Base-by-base conservation (phyloP, 208 protist genomes). In the Trypanosoma boissoni region DNA sequence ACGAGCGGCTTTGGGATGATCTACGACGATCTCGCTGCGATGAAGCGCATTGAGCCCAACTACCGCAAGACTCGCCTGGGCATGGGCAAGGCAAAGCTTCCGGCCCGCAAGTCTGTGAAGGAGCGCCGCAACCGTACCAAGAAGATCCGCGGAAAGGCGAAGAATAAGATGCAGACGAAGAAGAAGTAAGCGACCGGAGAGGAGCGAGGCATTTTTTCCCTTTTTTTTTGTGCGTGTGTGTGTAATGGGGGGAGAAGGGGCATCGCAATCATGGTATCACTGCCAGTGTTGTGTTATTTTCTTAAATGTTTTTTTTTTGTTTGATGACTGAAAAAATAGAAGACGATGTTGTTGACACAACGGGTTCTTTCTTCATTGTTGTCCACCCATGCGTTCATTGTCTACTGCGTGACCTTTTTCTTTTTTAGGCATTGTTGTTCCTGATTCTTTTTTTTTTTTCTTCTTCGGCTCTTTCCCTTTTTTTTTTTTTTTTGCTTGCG, bases 1-100 rank as follows among this genome's bases (percentile, higher is more conserved):
- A 98, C 92, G 68, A 98, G 97, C 54, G 98, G 99, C 69, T 99
- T 99, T 72, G 97, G 96, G 75, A 82, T 99, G 57, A 99, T 99
- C 94, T 99, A 99, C 88, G 98, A 99, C 76, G 90, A 82, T 78
- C 64, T 96, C 66, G 90, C 84, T 58, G 75, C 80, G 48, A 62
- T 94, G 58, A 99, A 99, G 90, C 92, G 96, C 74, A 94, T 94
- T 70, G 98, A 99, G 89, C 96, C 98, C 66, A 98, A 98, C 78
- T 98, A 98, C 95, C 88, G 97, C 69, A 94, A 99, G 61, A 74
- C 92, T 24, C 94, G 97, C 65, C 86, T 97, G 52, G 96, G 91
- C 70, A 80, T 98, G 62, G 86, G 80, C 56, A 97, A 91, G 78
- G 82, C 76, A 64, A 76, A 74, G 64, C 82, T 83, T 28, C 79